phyloP scores from a whole-genome alignment of 2,329 filamentous ascomycete species.

The Pseudogymnoascus sp. region DNA sequence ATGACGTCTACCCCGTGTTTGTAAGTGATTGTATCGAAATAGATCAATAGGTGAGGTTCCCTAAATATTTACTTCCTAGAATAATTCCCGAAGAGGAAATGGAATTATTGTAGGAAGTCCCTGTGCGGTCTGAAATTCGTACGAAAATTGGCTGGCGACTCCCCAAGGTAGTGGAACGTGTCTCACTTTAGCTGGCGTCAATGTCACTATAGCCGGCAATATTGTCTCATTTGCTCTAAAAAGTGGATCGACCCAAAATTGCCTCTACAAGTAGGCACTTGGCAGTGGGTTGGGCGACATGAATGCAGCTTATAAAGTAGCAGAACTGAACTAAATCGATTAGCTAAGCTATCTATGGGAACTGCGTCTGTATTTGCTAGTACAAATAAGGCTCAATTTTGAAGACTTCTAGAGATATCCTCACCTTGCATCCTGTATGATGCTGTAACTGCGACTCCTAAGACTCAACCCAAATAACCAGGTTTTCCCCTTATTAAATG shows the following conservation, averaged over 20 bases:
- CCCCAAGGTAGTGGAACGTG: background rate
- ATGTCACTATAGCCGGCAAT: background rate
- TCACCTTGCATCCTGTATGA: background rate
- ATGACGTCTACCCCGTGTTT: background rate
- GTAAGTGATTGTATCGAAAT: background rate
- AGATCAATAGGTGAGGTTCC: background rate
- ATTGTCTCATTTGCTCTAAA: background rate
- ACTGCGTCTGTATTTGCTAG: too few relatives aligned
- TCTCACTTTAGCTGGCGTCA: background rate
- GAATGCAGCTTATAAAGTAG: too few relatives aligned
- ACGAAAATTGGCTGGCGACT: background rate
- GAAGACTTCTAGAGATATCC: too few relatives aligned
- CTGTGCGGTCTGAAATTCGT: background rate
- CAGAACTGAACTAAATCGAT: too few relatives aligned
- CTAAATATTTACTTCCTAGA: background rate
- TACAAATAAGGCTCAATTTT: too few relatives aligned
- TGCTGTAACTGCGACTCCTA: background rate
- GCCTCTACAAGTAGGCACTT: too few relatives aligned
- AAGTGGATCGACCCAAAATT: too few relatives aligned
- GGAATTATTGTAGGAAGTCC: background rate
- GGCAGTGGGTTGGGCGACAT: too few relatives aligned
- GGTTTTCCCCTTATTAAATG: background rate
- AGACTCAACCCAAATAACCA: background rate
- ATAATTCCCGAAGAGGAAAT: background rate
- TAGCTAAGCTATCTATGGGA: too few relatives aligned